phyloP scores from a whole-genome alignment of 2,329 filamentous ascomycete genomes.

The Acephala macrosclerotiorum region DNA sequence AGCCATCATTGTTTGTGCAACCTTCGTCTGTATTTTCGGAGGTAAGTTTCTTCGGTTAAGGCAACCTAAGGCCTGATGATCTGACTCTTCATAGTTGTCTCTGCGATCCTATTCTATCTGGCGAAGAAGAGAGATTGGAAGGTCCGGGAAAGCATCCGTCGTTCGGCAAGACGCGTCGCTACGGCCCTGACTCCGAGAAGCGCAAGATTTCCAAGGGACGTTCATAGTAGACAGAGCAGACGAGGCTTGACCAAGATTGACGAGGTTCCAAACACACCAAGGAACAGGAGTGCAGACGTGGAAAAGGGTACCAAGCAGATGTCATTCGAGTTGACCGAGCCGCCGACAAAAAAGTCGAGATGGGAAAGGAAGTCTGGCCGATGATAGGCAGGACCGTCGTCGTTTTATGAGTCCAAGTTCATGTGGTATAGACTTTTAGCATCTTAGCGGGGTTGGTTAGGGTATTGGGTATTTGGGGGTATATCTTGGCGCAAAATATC shows the following conservation, averaged over 20 bases:
- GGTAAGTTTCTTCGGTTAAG: conserved; percentile 56
- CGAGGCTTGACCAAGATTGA: conserved; percentile 54
- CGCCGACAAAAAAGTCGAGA: conserved; percentile 42
- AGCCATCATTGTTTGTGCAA: conserved; percentile 78
- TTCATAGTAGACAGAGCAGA: conserved; percentile 53
- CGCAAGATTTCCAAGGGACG: conserved; percentile 65
- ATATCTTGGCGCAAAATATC: conserved; percentile 12
- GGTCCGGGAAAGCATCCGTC: conserved; percentile 73
- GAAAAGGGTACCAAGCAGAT: conserved; percentile 59
- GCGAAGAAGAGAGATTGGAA: conserved; percentile 89
- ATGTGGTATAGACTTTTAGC: conserved; percentile 18
- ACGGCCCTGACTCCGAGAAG: conserved; percentile 68
- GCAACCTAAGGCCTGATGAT: neutral
- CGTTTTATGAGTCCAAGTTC: conserved; percentile 18
- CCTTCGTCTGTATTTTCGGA: conserved; percentile 70
- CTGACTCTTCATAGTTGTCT: conserved; percentile 30
- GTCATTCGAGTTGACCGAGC: conserved; percentile 43
- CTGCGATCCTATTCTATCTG: conserved; percentile 75
- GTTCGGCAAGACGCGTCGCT: conserved; percentile 69
- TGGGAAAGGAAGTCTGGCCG: conserved; percentile 39
- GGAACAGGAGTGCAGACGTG: conserved; percentile 60
- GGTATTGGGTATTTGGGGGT: conserved; percentile 14
- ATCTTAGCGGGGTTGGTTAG: conserved; percentile 12
- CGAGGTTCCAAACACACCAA: conserved; percentile 66
- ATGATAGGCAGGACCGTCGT: conserved; percentile 30